Percentiles rank a stretch among this genome's conserved stretches.
These are phyloP conservation scores for Populus hybrid DNA, from an alignment of 441 rosid species.

Conservation along the genomic window DNA sequence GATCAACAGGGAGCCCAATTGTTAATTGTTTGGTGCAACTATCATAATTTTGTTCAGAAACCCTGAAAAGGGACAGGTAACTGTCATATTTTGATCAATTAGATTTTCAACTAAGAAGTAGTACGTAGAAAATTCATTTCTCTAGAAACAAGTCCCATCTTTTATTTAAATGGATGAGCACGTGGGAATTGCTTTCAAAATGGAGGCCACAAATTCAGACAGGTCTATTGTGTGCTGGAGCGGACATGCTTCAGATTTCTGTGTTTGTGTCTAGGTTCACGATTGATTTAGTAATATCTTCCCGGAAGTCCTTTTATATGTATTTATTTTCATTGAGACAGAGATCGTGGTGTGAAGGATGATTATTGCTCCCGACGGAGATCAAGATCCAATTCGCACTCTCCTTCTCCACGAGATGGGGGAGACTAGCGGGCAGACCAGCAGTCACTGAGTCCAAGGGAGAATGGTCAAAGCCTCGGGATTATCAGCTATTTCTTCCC, in stretches of 20 bases:
- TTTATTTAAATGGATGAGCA: slow-evolving; percentile 14
- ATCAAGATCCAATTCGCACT: slow-evolving; percentile 56
- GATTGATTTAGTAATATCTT: not conserved
- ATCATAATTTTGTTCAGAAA: slow-evolving; percentile 50
- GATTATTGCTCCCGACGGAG: slow-evolving; percentile 44
- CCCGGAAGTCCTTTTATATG: not conserved
- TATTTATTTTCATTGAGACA: slow-evolving; percentile 23
- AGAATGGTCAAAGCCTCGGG: slow-evolving; percentile 24
- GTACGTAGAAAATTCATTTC: slow-evolving; percentile 12
- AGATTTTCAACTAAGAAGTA: slow-evolving; percentile 31
- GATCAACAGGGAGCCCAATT: slow-evolving; percentile 50
- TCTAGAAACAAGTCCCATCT: not conserved
- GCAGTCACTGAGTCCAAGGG: slow-evolving; percentile 26
- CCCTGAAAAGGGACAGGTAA: slow-evolving; percentile 55
- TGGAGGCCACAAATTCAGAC: slow-evolving; percentile 3
- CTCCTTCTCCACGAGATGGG: slow-evolving; percentile 50
- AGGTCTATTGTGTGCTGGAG: not conserved
- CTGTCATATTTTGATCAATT: slow-evolving; percentile 36
- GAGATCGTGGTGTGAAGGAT: slow-evolving; percentile 44
- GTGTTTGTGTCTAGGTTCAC: slow-evolving; percentile 4
- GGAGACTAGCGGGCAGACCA: slow-evolving; percentile 36
- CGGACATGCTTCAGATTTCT: slow-evolving; percentile 6
- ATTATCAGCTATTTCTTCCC: too few relatives aligned
- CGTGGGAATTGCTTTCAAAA: slow-evolving; percentile 7
- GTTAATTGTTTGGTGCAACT: slow-evolving; percentile 44